Percentiles rank a stretch among this genome's conserved stretches.
Evolutionary conservation across 176 grass and related monocot species (phyloP).

Genomic region (Oryza nivara): DNA sequence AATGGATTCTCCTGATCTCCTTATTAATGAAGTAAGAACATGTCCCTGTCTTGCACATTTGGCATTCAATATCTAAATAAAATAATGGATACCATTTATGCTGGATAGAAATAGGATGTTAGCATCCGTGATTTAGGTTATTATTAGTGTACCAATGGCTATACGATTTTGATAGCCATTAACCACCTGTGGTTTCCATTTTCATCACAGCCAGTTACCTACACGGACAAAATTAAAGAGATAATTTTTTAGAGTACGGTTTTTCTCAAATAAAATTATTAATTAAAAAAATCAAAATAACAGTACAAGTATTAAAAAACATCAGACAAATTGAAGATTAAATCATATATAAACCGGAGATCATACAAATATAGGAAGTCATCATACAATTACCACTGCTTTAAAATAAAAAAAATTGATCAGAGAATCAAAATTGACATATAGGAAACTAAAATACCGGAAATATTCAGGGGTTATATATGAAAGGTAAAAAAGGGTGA

Average conservation of each 20-base stretch:
- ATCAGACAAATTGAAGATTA: background rate
- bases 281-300: background rate
- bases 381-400: background rate
- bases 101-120: background rate
- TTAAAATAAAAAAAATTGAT: background rate
- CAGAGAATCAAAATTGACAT: background rate
- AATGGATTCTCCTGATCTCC: conserved; percentile 19
- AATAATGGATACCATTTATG: background rate
- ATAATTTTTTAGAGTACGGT: background rate
- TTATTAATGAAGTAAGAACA: conserved; percentile 11
- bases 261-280: background rate
- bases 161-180: conserved; percentile 27
- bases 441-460: background rate
- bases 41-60: conserved; percentile 11
- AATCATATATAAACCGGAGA: background rate
- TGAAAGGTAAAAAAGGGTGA: background rate
- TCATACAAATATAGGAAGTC: background rate
- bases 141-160: conserved; percentile 13
- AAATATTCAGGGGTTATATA: background rate
- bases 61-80: conserved; percentile 40
- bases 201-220: conserved; percentile 18
- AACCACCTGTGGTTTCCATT: conserved; percentile 43
- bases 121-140: background rate
- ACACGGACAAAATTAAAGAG: conserved; percentile 4
- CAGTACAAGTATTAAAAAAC: background rate